A percentile compares a stretch with the other conserved stretches of the same genome.
Evolutionary conservation across 371 early-diverging fungal genomes (phyloP).

Genomic region (Lichtheimia hyalospora): DNA sequence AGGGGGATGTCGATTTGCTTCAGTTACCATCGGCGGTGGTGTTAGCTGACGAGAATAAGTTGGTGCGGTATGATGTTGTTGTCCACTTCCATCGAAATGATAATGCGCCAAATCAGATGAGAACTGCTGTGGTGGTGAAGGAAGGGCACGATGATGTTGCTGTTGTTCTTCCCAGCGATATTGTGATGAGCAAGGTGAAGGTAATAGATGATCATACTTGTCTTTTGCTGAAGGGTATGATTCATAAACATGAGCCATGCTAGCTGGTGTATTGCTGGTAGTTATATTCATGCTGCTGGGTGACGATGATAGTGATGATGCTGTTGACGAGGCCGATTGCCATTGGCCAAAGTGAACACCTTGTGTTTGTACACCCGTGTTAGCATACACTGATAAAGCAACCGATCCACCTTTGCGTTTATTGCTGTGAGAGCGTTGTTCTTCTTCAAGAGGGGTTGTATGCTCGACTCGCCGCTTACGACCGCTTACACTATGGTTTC

Average conservation of each 20-base stretch:
- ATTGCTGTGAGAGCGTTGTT: not conserved
- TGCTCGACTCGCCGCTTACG: constrained; percentile 14
- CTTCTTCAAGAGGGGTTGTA: not conserved
- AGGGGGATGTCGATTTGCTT: not conserved
- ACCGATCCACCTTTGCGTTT: constrained; percentile 8
- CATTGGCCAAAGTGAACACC: constrained; percentile 23
- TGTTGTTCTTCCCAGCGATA: not conserved
- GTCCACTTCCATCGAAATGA: not conserved
- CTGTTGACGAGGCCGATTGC: constrained; percentile 8
- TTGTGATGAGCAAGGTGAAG: not conserved
- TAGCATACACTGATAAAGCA: constrained; percentile 11
- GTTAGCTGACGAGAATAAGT: constrained; percentile 1
- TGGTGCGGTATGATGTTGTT: not conserved
- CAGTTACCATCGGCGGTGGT: constrained; percentile 3
- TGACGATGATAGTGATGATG: constrained; percentile 4
- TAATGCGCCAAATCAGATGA: constrained; percentile 3
- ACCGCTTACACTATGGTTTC: constrained; percentile 6
- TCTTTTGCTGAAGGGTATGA: not conserved
- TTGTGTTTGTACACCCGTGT: constrained; percentile 6
- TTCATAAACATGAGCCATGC: too few relatives aligned
- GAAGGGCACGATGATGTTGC: not conserved
- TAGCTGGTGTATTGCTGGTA: too few relatives aligned
- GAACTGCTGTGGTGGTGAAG: not conserved
- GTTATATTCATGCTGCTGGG: not conserved
- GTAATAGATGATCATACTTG: not conserved